phyloP scores from a whole-genome alignment of 495 filamentous ascomycete genomes.

The Xylaria acuta region DNA sequence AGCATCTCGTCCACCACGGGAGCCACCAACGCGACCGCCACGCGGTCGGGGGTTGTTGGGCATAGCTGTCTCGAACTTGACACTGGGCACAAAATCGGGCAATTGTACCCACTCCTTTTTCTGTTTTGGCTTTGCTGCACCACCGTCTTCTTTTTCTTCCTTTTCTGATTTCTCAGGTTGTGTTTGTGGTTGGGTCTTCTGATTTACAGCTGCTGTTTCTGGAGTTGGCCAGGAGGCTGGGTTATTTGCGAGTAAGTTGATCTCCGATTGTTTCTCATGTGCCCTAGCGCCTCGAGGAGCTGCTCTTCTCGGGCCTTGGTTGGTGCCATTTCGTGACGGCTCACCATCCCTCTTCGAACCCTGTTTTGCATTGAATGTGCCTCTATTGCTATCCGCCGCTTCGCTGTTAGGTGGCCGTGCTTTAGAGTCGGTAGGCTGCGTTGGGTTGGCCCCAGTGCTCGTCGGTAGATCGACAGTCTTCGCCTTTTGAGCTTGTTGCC shows the following conservation, averaged over 20 bases:
- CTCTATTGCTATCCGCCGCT: constrained; percentile 31
- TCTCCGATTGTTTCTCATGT: constrained; percentile 55
- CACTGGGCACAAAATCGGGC: constrained; percentile 70
- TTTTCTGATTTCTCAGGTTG: constrained; percentile 72
- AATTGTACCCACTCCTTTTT: constrained; percentile 78
- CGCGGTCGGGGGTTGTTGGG: constrained; percentile 62
- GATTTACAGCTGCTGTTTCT: constrained; percentile 70
- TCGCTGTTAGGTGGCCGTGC: constrained; percentile 18
- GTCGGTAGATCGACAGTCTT: constrained; percentile 50
- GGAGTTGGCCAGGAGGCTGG: constrained; percentile 88
- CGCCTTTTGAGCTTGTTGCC: constrained; percentile 71
- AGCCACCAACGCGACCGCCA: constrained; percentile 59
- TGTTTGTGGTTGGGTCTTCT: constrained; percentile 39
- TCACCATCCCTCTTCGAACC: constrained; percentile 59
- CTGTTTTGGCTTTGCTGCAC: constrained; percentile 59
- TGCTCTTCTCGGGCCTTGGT: constrained; percentile 48
- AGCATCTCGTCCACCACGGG: constrained; percentile 60
- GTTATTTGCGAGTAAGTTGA: constrained; percentile 67
- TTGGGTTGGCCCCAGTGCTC: background rate
- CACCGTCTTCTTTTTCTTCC: constrained; percentile 67
- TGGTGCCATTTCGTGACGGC: constrained; percentile 52
- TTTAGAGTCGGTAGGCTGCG: constrained; percentile 2
- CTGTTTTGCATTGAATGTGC: constrained; percentile 46
- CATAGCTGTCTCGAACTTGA: constrained; percentile 82
- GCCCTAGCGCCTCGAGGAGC: constrained; percentile 55